Conservation (phyloP, 2,329 filamentous ascomycete species). For the Fusarium sulawesiense region DNA sequence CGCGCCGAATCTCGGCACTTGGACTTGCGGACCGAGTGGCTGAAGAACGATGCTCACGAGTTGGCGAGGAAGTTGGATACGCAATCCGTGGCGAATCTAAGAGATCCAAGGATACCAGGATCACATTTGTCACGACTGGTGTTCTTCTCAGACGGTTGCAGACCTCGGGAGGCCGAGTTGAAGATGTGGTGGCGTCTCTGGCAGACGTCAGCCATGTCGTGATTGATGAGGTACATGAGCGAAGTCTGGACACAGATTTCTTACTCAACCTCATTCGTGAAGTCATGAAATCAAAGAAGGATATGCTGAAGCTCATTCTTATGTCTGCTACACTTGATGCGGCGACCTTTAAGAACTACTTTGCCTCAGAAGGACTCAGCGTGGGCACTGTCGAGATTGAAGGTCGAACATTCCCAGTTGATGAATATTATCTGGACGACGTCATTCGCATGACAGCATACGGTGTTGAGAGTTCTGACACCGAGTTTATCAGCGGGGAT, state of each 20-base stretch:
- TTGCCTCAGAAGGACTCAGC: slow-evolving; percentile 81
- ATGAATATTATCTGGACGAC: slow-evolving; percentile 87
- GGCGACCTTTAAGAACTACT: slow-evolving; percentile 65
- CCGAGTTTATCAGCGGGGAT: slow-evolving; percentile 60
- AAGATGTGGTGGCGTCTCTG: slow-evolving; percentile 83
- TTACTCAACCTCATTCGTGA: slow-evolving; percentile 88
- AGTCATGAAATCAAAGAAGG: slow-evolving; percentile 87
- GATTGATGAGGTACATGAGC: slow-evolving; percentile 96
- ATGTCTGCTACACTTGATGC: slow-evolving; percentile 97
- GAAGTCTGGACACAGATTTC: slow-evolving; percentile 97
- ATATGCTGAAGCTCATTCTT: slow-evolving; percentile 88
- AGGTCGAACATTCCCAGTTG: slow-evolving; percentile 91
- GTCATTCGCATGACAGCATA: slow-evolving; percentile 90
- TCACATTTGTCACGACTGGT: slow-evolving; percentile 99
- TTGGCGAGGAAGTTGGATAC: slow-evolving; percentile 92
- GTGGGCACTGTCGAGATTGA: slow-evolving; percentile 81
- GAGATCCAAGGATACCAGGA: slow-evolving; percentile 80
- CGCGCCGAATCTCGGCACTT: slow-evolving; percentile 91
- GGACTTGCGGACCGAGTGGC: slow-evolving; percentile 94
- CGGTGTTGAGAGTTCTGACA: slow-evolving; percentile 61
- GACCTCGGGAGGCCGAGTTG: slow-evolving; percentile 81
- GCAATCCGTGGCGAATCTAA: slow-evolving; percentile 95
- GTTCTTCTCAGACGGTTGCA: slow-evolving; percentile 93
- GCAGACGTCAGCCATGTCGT: slow-evolving; percentile 94
- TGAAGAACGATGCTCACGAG: slow-evolving; percentile 83